A percentile compares a stretch with the other conserved stretches of the same genome.
Conservation (phyloP, 2,329 filamentous ascomycete genomes). For the Pseudocercospora pini-densiflorae region DNA sequence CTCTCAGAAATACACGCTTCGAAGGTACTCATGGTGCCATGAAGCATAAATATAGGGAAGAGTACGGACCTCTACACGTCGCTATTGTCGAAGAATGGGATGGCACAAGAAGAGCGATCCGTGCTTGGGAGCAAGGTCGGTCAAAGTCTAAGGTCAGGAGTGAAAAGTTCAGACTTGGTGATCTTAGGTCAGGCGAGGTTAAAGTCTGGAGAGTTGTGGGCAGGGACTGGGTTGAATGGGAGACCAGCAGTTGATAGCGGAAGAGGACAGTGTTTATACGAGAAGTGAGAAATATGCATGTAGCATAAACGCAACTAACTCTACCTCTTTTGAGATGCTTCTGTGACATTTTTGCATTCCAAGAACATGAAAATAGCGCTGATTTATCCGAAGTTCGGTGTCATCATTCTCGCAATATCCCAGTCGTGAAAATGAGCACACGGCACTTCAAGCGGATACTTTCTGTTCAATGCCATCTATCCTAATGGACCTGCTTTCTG, state of each 20-base stretch:
- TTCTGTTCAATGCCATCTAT: no score
- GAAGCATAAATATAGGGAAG: slow-evolving; percentile 89
- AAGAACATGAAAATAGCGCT: not conserved
- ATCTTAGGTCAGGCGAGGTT: slow-evolving; percentile 90
- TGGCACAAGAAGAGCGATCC: slow-evolving; percentile 95
- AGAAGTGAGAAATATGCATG: not conserved
- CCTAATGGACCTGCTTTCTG: no score
- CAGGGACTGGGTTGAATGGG: slow-evolving; percentile 91
- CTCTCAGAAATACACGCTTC: slow-evolving; percentile 89
- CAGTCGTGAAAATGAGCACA: no score
- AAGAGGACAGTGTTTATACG: slow-evolving; percentile 5
- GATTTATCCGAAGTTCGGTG: no score
- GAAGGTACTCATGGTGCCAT: slow-evolving; percentile 86
- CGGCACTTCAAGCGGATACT: no score
- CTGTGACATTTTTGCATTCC: not conserved
- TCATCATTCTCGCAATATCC: no score
- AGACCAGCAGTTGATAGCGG: slow-evolving; percentile 38
- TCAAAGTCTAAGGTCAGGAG: slow-evolving; percentile 86
- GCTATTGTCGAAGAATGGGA: slow-evolving; percentile 96
- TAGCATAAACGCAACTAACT: not conserved
- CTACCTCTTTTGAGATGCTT: not conserved
- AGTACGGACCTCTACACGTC: slow-evolving; percentile 77
- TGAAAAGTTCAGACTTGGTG: slow-evolving; percentile 92
- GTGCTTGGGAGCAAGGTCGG: slow-evolving; percentile 92
- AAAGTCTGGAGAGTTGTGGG: slow-evolving; percentile 98